A percentile compares a stretch with the other conserved stretches of the same genome.
These are phyloP conservation scores for Achaetomiella virescens DNA, from an alignment of 495 filamentous ascomycete genomes.

Conservation along the genomic window DNA sequence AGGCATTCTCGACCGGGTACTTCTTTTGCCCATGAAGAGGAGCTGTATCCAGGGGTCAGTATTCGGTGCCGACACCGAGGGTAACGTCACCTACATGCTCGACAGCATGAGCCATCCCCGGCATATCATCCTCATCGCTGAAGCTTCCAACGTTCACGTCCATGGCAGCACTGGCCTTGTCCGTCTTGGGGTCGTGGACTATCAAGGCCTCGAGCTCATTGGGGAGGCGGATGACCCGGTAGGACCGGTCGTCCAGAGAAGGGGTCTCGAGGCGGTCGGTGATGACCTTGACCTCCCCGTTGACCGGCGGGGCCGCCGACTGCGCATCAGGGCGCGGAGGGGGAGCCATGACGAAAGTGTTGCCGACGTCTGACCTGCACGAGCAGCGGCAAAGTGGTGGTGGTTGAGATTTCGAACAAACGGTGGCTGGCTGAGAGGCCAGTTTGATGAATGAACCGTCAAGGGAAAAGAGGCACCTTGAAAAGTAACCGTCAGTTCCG, in stretches of 20 bases:
- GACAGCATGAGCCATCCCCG: slow-evolving; percentile 88
- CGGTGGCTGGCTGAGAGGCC: neutral
- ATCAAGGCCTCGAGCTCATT: slow-evolving; percentile 92
- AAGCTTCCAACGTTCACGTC: slow-evolving; percentile 97
- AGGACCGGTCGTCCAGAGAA: slow-evolving; percentile 78
- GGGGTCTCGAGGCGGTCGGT: slow-evolving; percentile 81
- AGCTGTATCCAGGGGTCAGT: slow-evolving; percentile 48
- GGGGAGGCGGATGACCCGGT: slow-evolving; percentile 75
- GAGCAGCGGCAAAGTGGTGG: neutral
- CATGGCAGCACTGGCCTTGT: slow-evolving; percentile 92
- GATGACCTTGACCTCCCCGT: slow-evolving; percentile 52
- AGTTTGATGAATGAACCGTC: neutral
- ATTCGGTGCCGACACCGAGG: neutral
- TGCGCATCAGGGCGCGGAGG: slow-evolving; percentile 21
- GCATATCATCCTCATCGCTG: slow-evolving; percentile 83
- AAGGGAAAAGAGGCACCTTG: neutral
- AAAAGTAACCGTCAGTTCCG: neutral
- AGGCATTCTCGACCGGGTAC: slow-evolving; percentile 94
- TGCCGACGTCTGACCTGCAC: neutral
- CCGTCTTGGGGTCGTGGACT: slow-evolving; percentile 90
- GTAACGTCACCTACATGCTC: slow-evolving; percentile 49
- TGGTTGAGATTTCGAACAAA: neutral
- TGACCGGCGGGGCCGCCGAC: slow-evolving; percentile 1
- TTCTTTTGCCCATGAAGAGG: slow-evolving; percentile 99
- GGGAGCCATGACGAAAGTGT: slow-evolving; percentile 20